Percentiles rank a stretch among this genome's conserved stretches.
phyloP scores from a whole-genome alignment of 1,284 basidiomycete genomes.

The Cutaneotrichosporon cutaneum region DNA sequence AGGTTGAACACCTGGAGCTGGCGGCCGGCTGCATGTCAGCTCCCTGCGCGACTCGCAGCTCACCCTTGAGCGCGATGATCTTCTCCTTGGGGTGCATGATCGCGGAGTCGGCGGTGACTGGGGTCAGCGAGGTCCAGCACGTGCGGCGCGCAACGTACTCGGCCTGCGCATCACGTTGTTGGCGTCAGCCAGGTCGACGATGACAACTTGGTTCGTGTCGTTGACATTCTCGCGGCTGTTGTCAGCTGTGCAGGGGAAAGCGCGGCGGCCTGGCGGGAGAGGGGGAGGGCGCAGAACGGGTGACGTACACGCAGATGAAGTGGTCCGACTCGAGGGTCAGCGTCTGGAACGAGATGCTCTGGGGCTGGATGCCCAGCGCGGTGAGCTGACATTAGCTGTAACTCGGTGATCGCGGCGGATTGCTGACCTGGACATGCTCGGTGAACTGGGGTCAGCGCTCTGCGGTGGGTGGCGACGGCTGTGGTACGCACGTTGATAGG shows the following conservation, averaged over 20 bases:
- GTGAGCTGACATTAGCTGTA: conserved; percentile 69
- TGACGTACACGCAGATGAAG: conserved; percentile 73
- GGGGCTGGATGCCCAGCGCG: conserved; percentile 90
- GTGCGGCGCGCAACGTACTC: conserved; percentile 52
- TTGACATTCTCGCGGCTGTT: conserved; percentile 46
- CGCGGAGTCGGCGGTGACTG: conserved; percentile 89
- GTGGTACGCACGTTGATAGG: conserved; percentile 44
- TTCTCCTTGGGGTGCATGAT: conserved; percentile 98
- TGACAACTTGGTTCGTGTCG: conserved; percentile 93
- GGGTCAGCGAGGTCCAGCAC: conserved; percentile 11
- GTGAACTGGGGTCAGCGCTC: conserved; percentile 47
- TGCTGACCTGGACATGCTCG: conserved; percentile 54
- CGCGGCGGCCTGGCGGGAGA: background rate
- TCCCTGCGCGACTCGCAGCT: conserved; percentile 31
- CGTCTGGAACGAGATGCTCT: conserved; percentile 96
- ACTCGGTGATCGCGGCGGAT: background rate
- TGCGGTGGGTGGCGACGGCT: background rate
- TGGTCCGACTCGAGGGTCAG: conserved; percentile 95
- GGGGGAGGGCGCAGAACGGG: background rate
- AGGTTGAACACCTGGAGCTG: conserved; percentile 99
- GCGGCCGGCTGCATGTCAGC: conserved; percentile 65
- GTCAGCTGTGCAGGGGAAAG: conserved; percentile 11
- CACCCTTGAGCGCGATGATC: conserved; percentile 93
- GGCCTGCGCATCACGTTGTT: conserved; percentile 95
- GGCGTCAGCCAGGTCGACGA: conserved; percentile 91